phyloP scores from a whole-genome alignment of 2,329 filamentous ascomycete species.

The Aspergillus sp. region DNA sequence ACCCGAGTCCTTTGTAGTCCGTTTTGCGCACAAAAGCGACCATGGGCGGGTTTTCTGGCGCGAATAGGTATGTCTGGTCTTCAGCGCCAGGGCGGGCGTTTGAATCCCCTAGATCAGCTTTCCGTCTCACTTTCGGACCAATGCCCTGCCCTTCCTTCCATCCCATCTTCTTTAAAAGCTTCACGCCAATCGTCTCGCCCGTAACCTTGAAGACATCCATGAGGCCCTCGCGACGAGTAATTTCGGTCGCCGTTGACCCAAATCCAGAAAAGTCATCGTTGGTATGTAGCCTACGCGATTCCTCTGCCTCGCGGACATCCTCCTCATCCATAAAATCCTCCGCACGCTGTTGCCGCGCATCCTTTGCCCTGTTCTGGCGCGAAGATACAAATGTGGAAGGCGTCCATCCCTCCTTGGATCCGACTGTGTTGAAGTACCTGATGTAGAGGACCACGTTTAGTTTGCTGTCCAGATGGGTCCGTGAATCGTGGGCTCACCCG shows the following conservation, averaged over 20 bases:
- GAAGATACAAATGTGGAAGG: slow-evolving; percentile 92
- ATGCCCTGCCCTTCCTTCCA: slow-evolving; percentile 95
- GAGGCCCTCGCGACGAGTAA: slow-evolving; percentile 58
- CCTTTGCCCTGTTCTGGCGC: slow-evolving; percentile 74
- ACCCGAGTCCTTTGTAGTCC: slow-evolving; percentile 53
- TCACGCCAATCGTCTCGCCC: slow-evolving; percentile 85
- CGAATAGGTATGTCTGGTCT: slow-evolving; percentile 72
- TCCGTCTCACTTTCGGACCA: slow-evolving; percentile 80
- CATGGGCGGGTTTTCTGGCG: slow-evolving; percentile 77
- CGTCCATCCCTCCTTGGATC: slow-evolving; percentile 97
- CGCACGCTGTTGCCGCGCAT: slow-evolving; percentile 67
- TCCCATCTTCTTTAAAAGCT: slow-evolving; percentile 87
- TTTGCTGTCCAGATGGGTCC: slow-evolving; percentile 34
- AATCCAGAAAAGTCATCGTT: slow-evolving; percentile 74
- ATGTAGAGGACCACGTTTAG: slow-evolving; percentile 35
- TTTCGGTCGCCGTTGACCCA: slow-evolving; percentile 66
- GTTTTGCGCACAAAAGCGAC: slow-evolving; percentile 53
- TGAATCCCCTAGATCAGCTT: slow-evolving; percentile 68
- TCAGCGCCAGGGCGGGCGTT: slow-evolving; percentile 44
- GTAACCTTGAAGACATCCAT: slow-evolving; percentile 73
- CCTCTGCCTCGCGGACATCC: slow-evolving; percentile 83
- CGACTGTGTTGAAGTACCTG: slow-evolving; percentile 97
- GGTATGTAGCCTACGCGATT: slow-evolving; percentile 75
- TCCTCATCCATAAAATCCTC: slow-evolving; percentile 99
- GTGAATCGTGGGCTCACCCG: slow-evolving; percentile 66